Evolutionary conservation across 306 rosid genomes (phyloP).

Genomic region (Trifolium dubium): DNA sequence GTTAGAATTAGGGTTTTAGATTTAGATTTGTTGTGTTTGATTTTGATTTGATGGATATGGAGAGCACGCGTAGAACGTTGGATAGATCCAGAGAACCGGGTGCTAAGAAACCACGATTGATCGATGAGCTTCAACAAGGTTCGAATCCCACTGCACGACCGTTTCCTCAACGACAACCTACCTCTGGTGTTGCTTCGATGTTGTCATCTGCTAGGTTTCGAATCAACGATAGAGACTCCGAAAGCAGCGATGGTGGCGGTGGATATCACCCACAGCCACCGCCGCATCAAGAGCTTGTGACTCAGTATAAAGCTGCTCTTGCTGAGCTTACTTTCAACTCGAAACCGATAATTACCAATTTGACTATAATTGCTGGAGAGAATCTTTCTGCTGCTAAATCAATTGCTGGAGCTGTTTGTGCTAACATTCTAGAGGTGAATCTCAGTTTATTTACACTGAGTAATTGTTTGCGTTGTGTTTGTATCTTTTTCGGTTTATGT

Average conservation of each 20-base stretch:
- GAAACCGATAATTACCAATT: constrained; percentile 89
- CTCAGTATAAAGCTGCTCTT: constrained; percentile 84
- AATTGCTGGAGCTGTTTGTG: constrained; percentile 68
- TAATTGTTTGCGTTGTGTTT: constrained; percentile 52
- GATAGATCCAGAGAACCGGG: constrained; percentile 85
- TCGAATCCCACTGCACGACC: constrained; percentile 55
- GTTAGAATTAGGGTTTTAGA: constrained; percentile 61
- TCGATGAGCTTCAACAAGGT: constrained; percentile 61
- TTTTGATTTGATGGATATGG: constrained; percentile 69
- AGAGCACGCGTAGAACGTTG: constrained; percentile 78
- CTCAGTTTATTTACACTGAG: constrained; percentile 42
- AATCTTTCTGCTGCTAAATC: constrained; percentile 76
- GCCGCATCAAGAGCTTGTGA: constrained; percentile 85
- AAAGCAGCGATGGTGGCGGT: constrained; percentile 64
- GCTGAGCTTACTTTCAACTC: constrained; percentile 98
- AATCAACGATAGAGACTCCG: constrained; percentile 62
- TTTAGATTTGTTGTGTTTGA: constrained; percentile 5
- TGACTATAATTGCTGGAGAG: constrained; percentile 98
- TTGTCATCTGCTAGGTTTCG: constrained; percentile 55
- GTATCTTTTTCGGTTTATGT: constrained; percentile 39
- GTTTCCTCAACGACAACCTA: constrained; percentile 71
- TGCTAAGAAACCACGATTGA: constrained; percentile 78
- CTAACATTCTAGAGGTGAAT: constrained; percentile 95
- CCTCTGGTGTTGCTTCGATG: constrained; percentile 47
- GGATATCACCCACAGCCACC: constrained; percentile 83